Evolutionary conservation across 2,329 filamentous ascomycete species (phyloP).

Genomic region (Neonectria sp.): DNA sequence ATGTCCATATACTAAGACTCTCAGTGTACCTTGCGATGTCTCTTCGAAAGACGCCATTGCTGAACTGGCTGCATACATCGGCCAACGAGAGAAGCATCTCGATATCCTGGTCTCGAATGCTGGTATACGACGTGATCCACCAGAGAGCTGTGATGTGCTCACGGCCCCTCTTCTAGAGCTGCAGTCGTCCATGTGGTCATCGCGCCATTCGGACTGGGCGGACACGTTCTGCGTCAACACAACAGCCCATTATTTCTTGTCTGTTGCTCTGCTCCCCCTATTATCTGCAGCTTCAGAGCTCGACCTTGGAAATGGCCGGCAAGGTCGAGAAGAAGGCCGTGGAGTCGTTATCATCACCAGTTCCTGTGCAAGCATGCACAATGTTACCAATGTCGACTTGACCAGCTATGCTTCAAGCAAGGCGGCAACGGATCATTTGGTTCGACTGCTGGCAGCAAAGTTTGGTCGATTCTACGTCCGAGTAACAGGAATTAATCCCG

Average conservation of each 20-base stretch:
- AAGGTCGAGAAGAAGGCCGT: conserved; percentile 52
- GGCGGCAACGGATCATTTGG: conserved; percentile 67
- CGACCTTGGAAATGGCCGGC: conserved; percentile 52
- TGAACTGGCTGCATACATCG: conserved; percentile 50
- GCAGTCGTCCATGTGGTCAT: conserved; percentile 64
- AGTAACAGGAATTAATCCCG: conserved; percentile 52
- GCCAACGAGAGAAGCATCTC: conserved; percentile 56
- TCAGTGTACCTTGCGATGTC: conserved; percentile 55
- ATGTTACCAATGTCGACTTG: conserved; percentile 66
- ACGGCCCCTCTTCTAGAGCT: conserved; percentile 58
- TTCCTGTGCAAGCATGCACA: conserved; percentile 67
- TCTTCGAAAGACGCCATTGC: conserved; percentile 58
- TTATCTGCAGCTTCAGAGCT: conserved; percentile 57
- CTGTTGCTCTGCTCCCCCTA: conserved; percentile 61
- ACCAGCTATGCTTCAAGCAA: conserved; percentile 67
- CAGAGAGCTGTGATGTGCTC: conserved; percentile 59
- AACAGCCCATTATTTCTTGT: conserved; percentile 65
- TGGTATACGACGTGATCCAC: conserved; percentile 63
- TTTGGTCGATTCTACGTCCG: conserved; percentile 55
- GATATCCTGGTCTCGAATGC: conserved; percentile 66
- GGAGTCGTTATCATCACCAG: conserved; percentile 65
- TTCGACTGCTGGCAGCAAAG: conserved; percentile 63
- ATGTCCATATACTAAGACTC: conserved; percentile 15
- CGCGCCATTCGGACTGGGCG: conserved; percentile 58
- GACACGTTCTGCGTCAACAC: conserved; percentile 64